Percentiles rank a stretch among this genome's conserved stretches.
These are phyloP conservation scores for Beauveria brongniartii DNA, from an alignment of 2,329 filamentous ascomycete species.

Conservation along the genomic window DNA sequence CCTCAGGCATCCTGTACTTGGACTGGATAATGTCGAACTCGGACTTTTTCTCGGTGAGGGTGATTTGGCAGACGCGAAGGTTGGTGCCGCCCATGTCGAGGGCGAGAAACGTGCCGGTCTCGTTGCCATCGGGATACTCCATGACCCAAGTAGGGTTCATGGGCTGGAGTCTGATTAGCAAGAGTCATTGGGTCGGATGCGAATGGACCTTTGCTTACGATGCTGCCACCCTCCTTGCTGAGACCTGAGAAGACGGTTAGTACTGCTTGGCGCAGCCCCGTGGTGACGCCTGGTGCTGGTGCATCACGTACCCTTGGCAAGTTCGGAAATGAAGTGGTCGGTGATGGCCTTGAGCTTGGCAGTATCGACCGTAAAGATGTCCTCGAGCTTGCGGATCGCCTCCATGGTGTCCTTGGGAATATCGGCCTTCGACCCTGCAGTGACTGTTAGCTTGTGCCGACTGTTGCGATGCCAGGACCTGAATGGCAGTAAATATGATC, in stretches of 20 bases:
- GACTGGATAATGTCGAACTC: conserved; percentile 94
- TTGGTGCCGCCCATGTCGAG: conserved; percentile 97
- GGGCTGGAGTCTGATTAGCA: conserved; percentile 48
- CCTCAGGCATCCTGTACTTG: conserved; percentile 90
- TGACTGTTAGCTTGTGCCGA: background rate
- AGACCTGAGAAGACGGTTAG: conserved; percentile 47
- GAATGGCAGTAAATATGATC: background rate
- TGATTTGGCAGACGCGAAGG: conserved; percentile 88
- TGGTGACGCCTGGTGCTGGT: background rate
- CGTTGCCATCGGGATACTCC: conserved; percentile 76
- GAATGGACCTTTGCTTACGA: conserved; percentile 52
- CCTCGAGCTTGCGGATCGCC: conserved; percentile 78
- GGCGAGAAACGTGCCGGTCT: conserved; percentile 80
- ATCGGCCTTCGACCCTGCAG: conserved; percentile 77
- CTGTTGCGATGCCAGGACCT: background rate
- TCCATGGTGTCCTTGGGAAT: conserved; percentile 73
- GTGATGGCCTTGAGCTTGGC: conserved; percentile 84
- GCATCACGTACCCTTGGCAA: conserved; percentile 62
- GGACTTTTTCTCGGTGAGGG: conserved; percentile 75
- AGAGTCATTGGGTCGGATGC: background rate
- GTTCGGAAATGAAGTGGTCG: conserved; percentile 79
- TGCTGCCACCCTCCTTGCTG: conserved; percentile 80
- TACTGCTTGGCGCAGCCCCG: background rate
- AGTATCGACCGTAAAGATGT: conserved; percentile 69
- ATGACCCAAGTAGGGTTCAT: conserved; percentile 99